Evolutionary conservation across 1,284 basidiomycete genomes (phyloP).

Genomic region (Vanrija humicola): DNA sequence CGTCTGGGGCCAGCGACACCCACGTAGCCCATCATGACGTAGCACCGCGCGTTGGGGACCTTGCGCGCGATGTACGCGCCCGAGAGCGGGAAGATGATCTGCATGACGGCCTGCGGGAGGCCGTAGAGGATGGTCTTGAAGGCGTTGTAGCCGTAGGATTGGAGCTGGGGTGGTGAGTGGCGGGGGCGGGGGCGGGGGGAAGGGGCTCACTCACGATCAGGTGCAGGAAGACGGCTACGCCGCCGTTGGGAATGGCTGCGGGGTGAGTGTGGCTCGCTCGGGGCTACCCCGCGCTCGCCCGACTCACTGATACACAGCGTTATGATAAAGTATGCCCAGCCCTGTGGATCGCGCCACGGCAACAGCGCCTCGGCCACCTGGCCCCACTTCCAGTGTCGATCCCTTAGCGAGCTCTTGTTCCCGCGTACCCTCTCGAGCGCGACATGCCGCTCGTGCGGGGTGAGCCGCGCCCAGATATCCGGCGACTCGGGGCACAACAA

Average conservation of each 20-base stretch:
- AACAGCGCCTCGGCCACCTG: slow-evolving; percentile 35
- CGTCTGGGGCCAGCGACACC: not conserved
- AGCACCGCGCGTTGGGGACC: slow-evolving; percentile 18
- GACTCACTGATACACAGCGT: slow-evolving; percentile 3
- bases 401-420: slow-evolving; percentile 32
- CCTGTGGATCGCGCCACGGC: slow-evolving; percentile 33
- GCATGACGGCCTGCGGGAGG: slow-evolving; percentile 30
- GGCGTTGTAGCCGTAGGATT: slow-evolving; percentile 34
- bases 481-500: slow-evolving; percentile 35
- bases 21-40: slow-evolving; percentile 21
- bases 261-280: not conserved
- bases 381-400: slow-evolving; percentile 35
- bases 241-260: slow-evolving; percentile 31
- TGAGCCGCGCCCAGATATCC: slow-evolving; percentile 24
- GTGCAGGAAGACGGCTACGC: slow-evolving; percentile 21
- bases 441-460: slow-evolving; percentile 23
- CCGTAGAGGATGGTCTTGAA: slow-evolving; percentile 37
- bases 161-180: slow-evolving; percentile 16
- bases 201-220: slow-evolving; percentile 19
- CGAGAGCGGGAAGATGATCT: slow-evolving; percentile 31
- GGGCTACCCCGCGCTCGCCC: not conserved
- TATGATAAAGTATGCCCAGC: slow-evolving; percentile 18
- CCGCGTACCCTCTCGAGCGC: slow-evolving; percentile 37
- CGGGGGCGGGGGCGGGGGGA: not conserved
- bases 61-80: slow-evolving; percentile 28